Base-by-base conservation (phyloP, 176 grass and related monocot species). In the Zoysia japonica region DNA sequence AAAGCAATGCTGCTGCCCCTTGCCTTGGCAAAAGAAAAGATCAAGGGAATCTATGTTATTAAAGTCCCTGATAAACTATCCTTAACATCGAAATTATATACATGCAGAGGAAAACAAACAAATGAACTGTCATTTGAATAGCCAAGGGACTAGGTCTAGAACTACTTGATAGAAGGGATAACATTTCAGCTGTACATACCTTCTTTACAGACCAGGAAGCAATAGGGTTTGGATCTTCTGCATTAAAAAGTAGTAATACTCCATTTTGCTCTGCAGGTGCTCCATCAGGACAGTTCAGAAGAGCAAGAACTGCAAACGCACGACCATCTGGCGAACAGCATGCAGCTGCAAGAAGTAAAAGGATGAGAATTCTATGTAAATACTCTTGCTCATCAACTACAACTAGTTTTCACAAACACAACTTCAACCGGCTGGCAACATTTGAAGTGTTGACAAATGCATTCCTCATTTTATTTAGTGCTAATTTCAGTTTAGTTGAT, bases 151-250 rank as follows among this genome's bases (percentile, higher is more conserved):
- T 14, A 80, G 61, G 11, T 39, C 55, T 36, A 20, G 68, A 47
- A 46, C 16, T 36, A 75, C 64, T 42, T 53, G 42, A 61, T 69
- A 74, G 15, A 53, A 44, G 5, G 7, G 16, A 77, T 2, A 73
- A 37, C n/a, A 59, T 19, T 61, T 77, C 16, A 28, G 70, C n/a
- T 39, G 1, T 55, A 17, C 20, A 15, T 88, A 97, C 94, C 91
- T 94, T 94, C 72, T 88, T 92, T 51, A 98, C 95, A 8, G 78
- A 89, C 89, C 92, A 99, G 16, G 82, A 85, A 20, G 82, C 78
- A 57, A 93, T 36, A 44, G 92, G 92, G 51, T 76, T 78, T 35
- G 88, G 80, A 75, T 84, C 84, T 86, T 91, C 96, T 73, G 80
- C 92, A 66, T 91, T 10, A 7, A 99, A 95, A 56, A 99, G 68